Conservation (phyloP, 352 stramenopile genomes). For the Nothophytophthora sp. region DNA sequence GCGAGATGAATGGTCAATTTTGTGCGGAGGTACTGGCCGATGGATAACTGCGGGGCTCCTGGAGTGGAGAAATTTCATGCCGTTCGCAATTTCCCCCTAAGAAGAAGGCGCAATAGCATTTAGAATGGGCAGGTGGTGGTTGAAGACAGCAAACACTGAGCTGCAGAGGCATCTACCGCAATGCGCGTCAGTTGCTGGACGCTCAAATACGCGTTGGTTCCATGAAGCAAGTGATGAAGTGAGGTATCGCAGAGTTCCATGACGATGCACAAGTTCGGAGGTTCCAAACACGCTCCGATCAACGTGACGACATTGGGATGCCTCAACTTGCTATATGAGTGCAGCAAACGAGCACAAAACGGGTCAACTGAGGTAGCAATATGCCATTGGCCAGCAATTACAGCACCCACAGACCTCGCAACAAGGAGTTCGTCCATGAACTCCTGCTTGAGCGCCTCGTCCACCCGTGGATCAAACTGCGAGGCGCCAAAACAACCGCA, state of each 20-base stretch:
- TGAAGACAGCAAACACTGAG: not conserved
- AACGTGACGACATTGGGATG: constrained; percentile 81
- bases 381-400: not conserved
- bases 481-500: not conserved
- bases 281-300: constrained; percentile 71
- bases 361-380: not conserved
- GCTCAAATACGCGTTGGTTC: constrained; percentile 50
- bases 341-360: not conserved
- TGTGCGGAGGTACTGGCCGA: too few relatives aligned
- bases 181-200: constrained; percentile 54
- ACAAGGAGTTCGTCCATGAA: constrained; percentile 94
- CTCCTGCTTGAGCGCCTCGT: constrained; percentile 86
- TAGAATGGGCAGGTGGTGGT: too few relatives aligned
- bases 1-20: too few relatives aligned
- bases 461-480: constrained; percentile 86
- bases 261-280: constrained; percentile 81
- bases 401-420: constrained; percentile 56
- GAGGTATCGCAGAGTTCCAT: constrained; percentile 80
- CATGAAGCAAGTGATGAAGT: constrained; percentile 65
- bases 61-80: constrained; percentile 90
- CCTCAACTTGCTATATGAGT: constrained; percentile 41
- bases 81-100: constrained; percentile 75
- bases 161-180: constrained; percentile 25
- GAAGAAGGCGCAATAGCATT: not conserved
- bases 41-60: constrained; percentile 86